Evolutionary conservation across 306 rosid genomes (phyloP).

Genomic region (Medicago arabica): DNA sequence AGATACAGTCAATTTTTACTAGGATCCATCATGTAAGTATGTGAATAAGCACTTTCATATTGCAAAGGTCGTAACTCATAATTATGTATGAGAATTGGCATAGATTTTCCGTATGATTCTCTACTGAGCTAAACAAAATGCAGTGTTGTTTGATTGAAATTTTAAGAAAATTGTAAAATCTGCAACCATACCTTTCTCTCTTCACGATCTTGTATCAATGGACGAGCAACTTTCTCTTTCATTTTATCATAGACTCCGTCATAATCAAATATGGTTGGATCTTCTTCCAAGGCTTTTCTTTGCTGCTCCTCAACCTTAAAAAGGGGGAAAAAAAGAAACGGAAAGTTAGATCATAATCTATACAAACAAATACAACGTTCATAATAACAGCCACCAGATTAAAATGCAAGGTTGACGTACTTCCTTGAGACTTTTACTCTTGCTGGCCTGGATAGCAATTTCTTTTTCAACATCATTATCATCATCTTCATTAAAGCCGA

Average conservation of each 20-base stretch:
- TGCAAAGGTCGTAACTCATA: conserved; percentile 25
- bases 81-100: conserved; percentile 24
- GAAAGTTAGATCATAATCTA: conserved; percentile 19
- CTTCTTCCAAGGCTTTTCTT: conserved; percentile 85
- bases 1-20: not conserved
- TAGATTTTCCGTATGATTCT: not conserved
- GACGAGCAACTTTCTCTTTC: conserved; percentile 72
- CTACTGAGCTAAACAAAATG: conserved; percentile 12
- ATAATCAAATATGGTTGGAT: conserved; percentile 78
- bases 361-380: not conserved
- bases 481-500: conserved; percentile 70
- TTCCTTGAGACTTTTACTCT: conserved; percentile 80
- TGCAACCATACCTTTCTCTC: conserved; percentile 66
- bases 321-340: not conserved
- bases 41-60: conserved; percentile 3
- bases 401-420: conserved; percentile 45
- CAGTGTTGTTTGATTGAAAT: not conserved
- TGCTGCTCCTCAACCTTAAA: conserved; percentile 82
- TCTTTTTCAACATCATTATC: conserved; percentile 79
- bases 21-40: not conserved
- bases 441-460: conserved; percentile 82
- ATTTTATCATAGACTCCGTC: conserved; percentile 87
- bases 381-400: not conserved
- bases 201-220: conserved; percentile 67
- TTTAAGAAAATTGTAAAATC: not conserved